Percentiles rank a stretch among this genome's conserved stretches.
phyloP scores from a whole-genome alignment of 345 rosid species.

The Kandelia obovata region DNA sequence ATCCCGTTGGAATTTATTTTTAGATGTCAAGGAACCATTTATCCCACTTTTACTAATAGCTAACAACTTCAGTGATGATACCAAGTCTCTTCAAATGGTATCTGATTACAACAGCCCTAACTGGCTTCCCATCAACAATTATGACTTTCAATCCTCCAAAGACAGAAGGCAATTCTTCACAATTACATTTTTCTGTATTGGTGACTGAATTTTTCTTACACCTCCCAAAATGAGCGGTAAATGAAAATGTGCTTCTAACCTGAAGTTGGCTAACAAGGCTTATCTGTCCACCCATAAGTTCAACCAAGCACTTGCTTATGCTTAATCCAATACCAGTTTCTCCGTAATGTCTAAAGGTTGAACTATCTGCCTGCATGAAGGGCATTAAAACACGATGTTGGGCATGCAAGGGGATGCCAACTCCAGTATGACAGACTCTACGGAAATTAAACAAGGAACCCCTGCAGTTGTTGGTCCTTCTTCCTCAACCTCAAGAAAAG shows the following conservation, averaged over 20 bases:
- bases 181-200: conserved; percentile 45
- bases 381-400: conserved; percentile 92
- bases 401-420: conserved; percentile 80
- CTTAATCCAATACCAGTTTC: conserved; percentile 99
- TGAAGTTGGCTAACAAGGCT: conserved; percentile 71
- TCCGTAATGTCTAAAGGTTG: conserved; percentile 83
- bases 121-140: conserved; percentile 79
- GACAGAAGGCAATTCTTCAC: conserved; percentile 63
- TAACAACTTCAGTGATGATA: conserved; percentile 59
- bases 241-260: conserved; percentile 84
- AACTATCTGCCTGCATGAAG: conserved; percentile 97
- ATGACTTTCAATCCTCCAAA: conserved; percentile 76
- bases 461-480: too few species aligned
- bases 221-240: conserved; percentile 60
- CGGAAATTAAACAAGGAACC: too few species aligned
- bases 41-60: conserved; percentile 34
- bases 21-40: conserved; percentile 46
- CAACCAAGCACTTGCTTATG: conserved; percentile 88
- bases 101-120: conserved; percentile 81
- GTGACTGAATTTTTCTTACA: conserved; percentile 33
- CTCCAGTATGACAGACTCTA: conserved; percentile 50
- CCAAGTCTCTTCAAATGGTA: conserved; percentile 95
- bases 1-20: conserved; percentile 50
- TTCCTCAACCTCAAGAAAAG: too few species aligned
- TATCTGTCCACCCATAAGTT: conserved; percentile 92